Conservation (phyloP, 2,329 filamentous ascomycete species). For the Gnomoniopsis smithogilvyi region DNA sequence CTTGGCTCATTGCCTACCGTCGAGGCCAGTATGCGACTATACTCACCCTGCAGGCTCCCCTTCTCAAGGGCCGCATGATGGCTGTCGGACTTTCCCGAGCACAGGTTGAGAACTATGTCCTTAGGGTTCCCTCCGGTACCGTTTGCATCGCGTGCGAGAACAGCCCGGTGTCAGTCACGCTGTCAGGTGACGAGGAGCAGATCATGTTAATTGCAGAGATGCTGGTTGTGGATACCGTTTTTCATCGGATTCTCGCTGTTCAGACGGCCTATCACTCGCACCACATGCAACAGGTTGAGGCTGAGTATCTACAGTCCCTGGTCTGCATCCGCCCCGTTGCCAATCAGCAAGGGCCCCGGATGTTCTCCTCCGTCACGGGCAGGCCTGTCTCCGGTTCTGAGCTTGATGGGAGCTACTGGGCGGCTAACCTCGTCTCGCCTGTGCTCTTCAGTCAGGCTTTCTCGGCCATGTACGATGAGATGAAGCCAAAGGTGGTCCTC, state of each 20-base stretch:
- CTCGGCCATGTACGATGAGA: constrained; percentile 24
- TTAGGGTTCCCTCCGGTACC: constrained; percentile 5
- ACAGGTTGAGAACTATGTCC: constrained; percentile 28
- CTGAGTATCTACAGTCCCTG: constrained; percentile 33
- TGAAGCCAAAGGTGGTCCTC: constrained; percentile 33
- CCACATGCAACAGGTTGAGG: constrained; percentile 38
- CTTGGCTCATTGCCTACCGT: constrained; percentile 40
- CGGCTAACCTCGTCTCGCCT: constrained; percentile 40
- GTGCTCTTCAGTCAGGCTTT: constrained; percentile 43
- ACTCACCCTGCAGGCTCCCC: constrained; percentile 25
- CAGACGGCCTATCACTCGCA: constrained; percentile 42
- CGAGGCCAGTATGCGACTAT: constrained; percentile 34
- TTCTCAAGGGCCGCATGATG: constrained; percentile 38
- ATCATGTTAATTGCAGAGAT: constrained; percentile 30
- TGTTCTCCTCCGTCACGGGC: constrained; percentile 39
- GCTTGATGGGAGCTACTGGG: constrained; percentile 41
- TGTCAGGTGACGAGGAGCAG: constrained; percentile 36
- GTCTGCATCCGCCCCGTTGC: constrained; percentile 17
- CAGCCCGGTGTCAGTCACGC: constrained; percentile 39
- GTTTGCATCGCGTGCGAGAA: constrained; percentile 42
- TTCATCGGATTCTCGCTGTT: constrained; percentile 34
- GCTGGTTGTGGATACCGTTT: constrained; percentile 29
- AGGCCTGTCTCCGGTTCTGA: constrained; percentile 17
- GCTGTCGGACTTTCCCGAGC: constrained; percentile 32
- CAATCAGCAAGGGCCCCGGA: constrained; percentile 18